A percentile compares a stretch with the other conserved stretches of the same genome.
Evolutionary conservation across 1,284 basidiomycete species (phyloP).

Genomic region (Cutaneotrichosporon arboriforme): DNA sequence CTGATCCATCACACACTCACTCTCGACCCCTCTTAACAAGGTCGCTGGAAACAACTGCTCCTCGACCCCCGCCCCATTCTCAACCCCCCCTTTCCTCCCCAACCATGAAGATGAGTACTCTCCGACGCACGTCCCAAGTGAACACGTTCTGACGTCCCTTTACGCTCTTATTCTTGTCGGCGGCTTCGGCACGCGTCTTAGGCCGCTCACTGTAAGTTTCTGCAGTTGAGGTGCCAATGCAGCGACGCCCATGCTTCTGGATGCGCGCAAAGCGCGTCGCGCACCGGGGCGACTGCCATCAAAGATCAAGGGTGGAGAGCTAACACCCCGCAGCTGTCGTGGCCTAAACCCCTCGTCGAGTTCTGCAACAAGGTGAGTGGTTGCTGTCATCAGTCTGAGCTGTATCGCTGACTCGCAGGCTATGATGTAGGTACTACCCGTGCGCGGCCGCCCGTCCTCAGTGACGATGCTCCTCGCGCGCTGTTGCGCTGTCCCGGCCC

Average conservation of each 20-base stretch:
- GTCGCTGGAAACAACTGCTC: too few relatives aligned
- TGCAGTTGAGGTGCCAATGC: neutral
- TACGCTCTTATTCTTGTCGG: conserved; percentile 51
- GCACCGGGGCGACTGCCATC: too few relatives aligned
- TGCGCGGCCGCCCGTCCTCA: neutral
- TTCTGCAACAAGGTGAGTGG: conserved; percentile 51
- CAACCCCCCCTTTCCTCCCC: conserved; percentile 1
- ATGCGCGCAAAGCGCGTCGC: too few relatives aligned
- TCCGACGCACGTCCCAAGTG: neutral
- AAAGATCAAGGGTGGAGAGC: too few relatives aligned
- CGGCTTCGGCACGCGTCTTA: conserved; percentile 53
- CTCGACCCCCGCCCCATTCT: conserved; percentile 1
- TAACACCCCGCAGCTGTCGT: conserved; percentile 35
- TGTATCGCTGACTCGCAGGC: conserved; percentile 32
- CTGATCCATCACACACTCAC: too few relatives aligned
- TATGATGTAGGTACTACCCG: conserved; percentile 43
- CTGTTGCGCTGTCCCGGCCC: neutral
- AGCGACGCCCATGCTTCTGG: too few relatives aligned
- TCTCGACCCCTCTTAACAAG: too few relatives aligned
- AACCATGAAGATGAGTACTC: conserved; percentile 43
- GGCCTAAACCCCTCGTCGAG: conserved; percentile 54
- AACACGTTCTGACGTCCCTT: conserved; percentile 11
- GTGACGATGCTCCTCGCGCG: neutral
- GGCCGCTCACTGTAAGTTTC: conserved; percentile 52
- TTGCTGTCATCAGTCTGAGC: conserved; percentile 19